phyloP scores from a whole-genome alignment of 805 yeast genomes.

The Candida ponderosae region DNA sequence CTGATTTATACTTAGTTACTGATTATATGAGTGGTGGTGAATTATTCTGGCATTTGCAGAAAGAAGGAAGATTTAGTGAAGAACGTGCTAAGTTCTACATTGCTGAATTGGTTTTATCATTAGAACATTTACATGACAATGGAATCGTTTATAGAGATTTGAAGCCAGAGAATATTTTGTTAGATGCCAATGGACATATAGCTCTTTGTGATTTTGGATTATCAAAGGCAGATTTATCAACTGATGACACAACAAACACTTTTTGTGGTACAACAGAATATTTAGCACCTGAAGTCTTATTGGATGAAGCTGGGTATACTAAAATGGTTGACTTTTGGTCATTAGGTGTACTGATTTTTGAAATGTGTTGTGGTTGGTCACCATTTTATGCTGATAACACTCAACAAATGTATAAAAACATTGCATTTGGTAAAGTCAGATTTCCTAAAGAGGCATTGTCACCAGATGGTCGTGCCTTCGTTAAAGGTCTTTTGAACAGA shows the following conservation, averaged over 20 bases:
- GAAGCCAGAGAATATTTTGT: constrained; percentile 91
- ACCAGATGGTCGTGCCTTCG: constrained; percentile 90
- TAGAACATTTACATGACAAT: constrained; percentile 91
- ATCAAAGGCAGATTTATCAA: constrained; percentile 83
- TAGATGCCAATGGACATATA: constrained; percentile 96
- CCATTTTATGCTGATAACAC: constrained; percentile 97
- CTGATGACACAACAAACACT: constrained; percentile 85
- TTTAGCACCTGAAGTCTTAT: constrained; percentile 90
- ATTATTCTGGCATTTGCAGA: constrained; percentile 92
- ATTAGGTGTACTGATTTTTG: constrained; percentile 90
- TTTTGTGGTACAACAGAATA: constrained; percentile 99
- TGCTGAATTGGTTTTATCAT: constrained; percentile 88
- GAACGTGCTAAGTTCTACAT: constrained; percentile 94
- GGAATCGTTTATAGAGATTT: constrained; percentile 95
- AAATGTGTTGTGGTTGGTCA: constrained; percentile 99
- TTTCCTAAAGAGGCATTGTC: constrained; percentile 94
- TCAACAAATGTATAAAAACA: constrained; percentile 98
- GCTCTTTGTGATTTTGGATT: constrained; percentile 97
- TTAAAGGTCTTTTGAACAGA: constrained; percentile 88
- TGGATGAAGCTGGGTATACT: constrained; percentile 95
- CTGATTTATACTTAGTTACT: constrained; percentile 87
- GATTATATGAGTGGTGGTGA: constrained; percentile 99
- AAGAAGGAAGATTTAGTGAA: constrained; percentile 90
- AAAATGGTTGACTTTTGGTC: constrained; percentile 99
- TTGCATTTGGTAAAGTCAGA: constrained; percentile 96